Percentiles rank a stretch among this genome's conserved stretches.
Conservation (phyloP, 768 basidiomycete genomes). For the Suillus subaureus region DNA sequence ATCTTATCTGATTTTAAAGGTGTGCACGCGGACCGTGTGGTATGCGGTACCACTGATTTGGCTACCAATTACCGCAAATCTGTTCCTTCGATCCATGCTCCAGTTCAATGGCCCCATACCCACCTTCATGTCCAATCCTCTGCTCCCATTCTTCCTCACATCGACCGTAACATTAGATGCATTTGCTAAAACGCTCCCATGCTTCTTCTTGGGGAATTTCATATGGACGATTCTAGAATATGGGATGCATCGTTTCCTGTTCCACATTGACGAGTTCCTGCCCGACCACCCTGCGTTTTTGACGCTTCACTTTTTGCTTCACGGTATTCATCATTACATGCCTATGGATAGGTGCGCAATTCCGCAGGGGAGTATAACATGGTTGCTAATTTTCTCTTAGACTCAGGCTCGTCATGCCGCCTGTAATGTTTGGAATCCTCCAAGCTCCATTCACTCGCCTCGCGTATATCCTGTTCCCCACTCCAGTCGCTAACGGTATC, state of each 20-base stretch:
- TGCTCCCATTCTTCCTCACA: slow-evolving; percentile 53
- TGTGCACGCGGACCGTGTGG: slow-evolving; percentile 88
- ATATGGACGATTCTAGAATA: slow-evolving; percentile 97
- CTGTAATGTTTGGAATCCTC: slow-evolving; percentile 73
- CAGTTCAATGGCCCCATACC: slow-evolving; percentile 80
- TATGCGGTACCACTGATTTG: slow-evolving; percentile 91
- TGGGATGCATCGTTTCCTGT: slow-evolving; percentile 90
- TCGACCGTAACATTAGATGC: slow-evolving; percentile 51
- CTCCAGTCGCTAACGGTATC: slow-evolving; percentile 85
- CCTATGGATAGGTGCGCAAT: slow-evolving; percentile 86
- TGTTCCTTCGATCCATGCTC: slow-evolving; percentile 79
- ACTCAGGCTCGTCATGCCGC: slow-evolving; percentile 96
- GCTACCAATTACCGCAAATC: slow-evolving; percentile 82
- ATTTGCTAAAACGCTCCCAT: slow-evolving; percentile 56
- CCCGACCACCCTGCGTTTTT: slow-evolving; percentile 84
- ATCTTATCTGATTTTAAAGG: slow-evolving; percentile 38
- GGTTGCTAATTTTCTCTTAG: slow-evolving; percentile 37
- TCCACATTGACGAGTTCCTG: slow-evolving; percentile 88
- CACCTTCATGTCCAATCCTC: slow-evolving; percentile 57
- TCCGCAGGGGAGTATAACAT: not conserved
- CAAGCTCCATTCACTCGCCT: slow-evolving; percentile 87
- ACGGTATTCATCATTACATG: slow-evolving; percentile 96
- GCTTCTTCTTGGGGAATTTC: slow-evolving; percentile 83
- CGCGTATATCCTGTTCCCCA: slow-evolving; percentile 80
- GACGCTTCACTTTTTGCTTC: slow-evolving; percentile 87